These are phyloP conservation scores for Hanseniaspora lindneri DNA, from an alignment of 805 yeast species.

Conservation along the genomic window DNA sequence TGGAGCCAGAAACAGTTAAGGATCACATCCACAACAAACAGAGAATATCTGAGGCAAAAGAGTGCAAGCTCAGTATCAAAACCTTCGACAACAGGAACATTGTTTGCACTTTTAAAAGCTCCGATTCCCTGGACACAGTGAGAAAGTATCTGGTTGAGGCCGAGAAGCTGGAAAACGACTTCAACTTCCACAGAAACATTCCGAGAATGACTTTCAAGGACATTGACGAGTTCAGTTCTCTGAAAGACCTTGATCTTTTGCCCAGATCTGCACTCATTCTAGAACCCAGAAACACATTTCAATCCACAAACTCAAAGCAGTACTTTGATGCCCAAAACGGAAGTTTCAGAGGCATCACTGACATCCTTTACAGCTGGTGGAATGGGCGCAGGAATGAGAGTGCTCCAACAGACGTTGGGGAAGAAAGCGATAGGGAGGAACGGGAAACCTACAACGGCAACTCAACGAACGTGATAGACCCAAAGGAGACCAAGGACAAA, in stretches of 20 bases:
- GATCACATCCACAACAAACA: constrained; percentile 15
- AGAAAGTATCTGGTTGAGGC: constrained; percentile 45
- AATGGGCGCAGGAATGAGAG: constrained; percentile 17
- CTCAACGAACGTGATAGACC: constrained; percentile 18
- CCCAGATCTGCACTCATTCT: constrained; percentile 68
- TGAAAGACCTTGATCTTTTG: constrained; percentile 45
- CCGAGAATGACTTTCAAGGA: constrained; percentile 54
- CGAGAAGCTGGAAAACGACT: constrained; percentile 39
- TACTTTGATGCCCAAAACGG: constrained; percentile 25
- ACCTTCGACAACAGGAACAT: constrained; percentile 55
- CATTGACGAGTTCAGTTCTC: constrained; percentile 46
- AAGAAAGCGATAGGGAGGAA: constrained; percentile 24
- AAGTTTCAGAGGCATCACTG: constrained; percentile 27
- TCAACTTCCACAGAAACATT: constrained; percentile 38
- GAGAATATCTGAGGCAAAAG: neutral
- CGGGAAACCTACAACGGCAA: constrained; percentile 49
- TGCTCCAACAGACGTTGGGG: neutral
- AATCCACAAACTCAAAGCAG: constrained; percentile 19
- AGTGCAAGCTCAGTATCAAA: constrained; percentile 44
- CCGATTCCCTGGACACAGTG: constrained; percentile 42
- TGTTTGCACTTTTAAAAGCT: constrained; percentile 38
- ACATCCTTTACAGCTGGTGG: constrained; percentile 31
- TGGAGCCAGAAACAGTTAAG: neutral
- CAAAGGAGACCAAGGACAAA: neutral
- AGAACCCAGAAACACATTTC: constrained; percentile 39